Base-by-base conservation (phyloP, 805 yeast genomes). In the Candida suzukii region DNA sequence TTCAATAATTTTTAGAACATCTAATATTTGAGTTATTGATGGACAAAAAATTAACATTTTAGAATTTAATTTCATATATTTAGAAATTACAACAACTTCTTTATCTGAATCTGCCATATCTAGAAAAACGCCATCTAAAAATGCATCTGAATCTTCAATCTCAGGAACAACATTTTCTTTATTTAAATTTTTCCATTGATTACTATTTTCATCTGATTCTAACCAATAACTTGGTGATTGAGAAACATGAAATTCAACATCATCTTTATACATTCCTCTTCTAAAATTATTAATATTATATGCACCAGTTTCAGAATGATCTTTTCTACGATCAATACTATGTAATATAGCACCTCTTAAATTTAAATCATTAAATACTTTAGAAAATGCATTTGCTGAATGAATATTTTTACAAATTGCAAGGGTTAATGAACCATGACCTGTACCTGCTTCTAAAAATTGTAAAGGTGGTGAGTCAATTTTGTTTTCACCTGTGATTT, bases 401-500 rank as follows among this genome's bases (percentile, higher is more conserved):
- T 73, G 78, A 1, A 73, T 49, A 14, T 56, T 57, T 21, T 58
- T 63, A 20, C 68, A 61, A 14, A 73, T 67, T 9, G 72, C 70
- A 34, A 73, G 40, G 3, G 74, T 59, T 37, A 73, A 49, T 2
- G 78, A 71, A 0, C 79, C 79, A 53, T 73, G 78, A 1, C 79
- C 79, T 2, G 78, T 74, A 4, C 79, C 79, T 1, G 76, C 76
- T 47, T 73, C 79, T 17, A 73, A 52, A 42, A 64, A 66, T 39
- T 72, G 74, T 11, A 59, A 41, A 1, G 72, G 71, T 3, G 56
- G 49, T 8, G 28, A 41, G 9, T 24, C 35, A 20, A 49, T 21
- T 33, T 47, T 39, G 13, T 10, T 5, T 20, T 20, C 20, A 8
- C 41, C 19, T 24, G 22, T 25, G 28, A 30, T 16, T 21, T 37